These are phyloP conservation scores for Myriosclerotinia scirpicola DNA, from an alignment of 2,329 filamentous ascomycete species.

Conservation along the genomic window DNA sequence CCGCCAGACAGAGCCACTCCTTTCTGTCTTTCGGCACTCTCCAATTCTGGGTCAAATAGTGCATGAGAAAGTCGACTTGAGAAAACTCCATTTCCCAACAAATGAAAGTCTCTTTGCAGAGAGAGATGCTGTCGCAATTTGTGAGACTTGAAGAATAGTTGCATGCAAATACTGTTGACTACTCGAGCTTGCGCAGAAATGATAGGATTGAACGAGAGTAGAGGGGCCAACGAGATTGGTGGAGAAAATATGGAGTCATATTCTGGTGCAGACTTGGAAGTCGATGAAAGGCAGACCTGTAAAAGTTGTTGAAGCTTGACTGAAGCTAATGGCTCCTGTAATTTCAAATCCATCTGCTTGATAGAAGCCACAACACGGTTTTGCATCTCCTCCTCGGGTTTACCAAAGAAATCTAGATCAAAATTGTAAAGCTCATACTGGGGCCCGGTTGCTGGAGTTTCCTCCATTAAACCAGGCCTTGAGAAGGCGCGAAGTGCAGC, in stretches of 20 bases:
- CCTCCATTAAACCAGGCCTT: too few relatives aligned
- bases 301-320: conserved; percentile 34
- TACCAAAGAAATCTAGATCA: conserved; percentile 49
- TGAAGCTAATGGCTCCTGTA: conserved; percentile 32
- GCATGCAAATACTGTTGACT: conserved; percentile 74
- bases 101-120: conserved; percentile 76
- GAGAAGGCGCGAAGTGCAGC: conserved; percentile 37
- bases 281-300: conserved; percentile 30
- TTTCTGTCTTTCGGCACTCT: conserved; percentile 71
- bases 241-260: conserved; percentile 36
- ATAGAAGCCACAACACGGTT: conserved; percentile 53
- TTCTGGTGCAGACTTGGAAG: conserved; percentile 5
- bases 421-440: conserved; percentile 15
- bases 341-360: conserved; percentile 45
- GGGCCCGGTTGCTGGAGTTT: not conserved
- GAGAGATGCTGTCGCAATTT: conserved; percentile 69
- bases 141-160: conserved; percentile 74
- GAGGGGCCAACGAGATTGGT: conserved; percentile 52
- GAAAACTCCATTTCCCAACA: conserved; percentile 84
- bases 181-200: conserved; percentile 72
- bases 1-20: conserved; percentile 69
- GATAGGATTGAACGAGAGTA: conserved; percentile 74
- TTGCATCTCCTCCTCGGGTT: conserved; percentile 49
- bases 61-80: conserved; percentile 76
- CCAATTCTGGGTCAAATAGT: conserved; percentile 80